phyloP scores from a whole-genome alignment of 148 eudicot genomes.

The Gaultheria prostrata region DNA sequence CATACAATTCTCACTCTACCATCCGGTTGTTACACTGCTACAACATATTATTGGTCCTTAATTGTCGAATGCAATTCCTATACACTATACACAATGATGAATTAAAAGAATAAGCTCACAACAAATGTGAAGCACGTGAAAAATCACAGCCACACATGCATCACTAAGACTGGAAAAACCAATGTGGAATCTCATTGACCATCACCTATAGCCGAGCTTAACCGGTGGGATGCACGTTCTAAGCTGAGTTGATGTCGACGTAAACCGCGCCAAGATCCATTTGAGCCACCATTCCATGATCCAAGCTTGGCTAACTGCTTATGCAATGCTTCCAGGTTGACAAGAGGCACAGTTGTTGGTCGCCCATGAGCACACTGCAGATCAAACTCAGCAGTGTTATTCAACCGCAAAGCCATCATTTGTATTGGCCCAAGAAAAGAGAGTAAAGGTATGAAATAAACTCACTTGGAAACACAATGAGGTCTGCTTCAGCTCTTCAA shows the following conservation, averaged over 20 bases:
- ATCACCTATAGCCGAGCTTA: neutral
- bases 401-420: neutral
- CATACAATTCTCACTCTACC: neutral
- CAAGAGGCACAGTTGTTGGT: constrained; percentile 63
- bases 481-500: constrained; percentile 85
- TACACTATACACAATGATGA: neutral
- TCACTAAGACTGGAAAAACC: neutral
- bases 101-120: constrained; percentile 1
- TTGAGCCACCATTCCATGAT: constrained; percentile 24
- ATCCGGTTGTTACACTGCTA: neutral
- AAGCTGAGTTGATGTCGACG: neutral
- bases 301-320: constrained; percentile 55
- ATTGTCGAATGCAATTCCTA: neutral
- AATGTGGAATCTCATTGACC: neutral
- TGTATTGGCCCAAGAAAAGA: neutral
- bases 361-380: constrained; percentile 98
- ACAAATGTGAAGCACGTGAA: neutral
- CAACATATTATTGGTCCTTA: neutral
- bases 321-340: constrained; percentile 57
- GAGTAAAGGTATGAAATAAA: constrained; percentile 7
- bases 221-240: constrained; percentile 7
- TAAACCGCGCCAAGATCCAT: constrained; percentile 59
- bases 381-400: constrained; percentile 4
- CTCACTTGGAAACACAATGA: constrained; percentile 91
- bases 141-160: neutral